Evolutionary conservation across 805 yeast species (phyloP), one percentile per base, ranked within the genome.

Genomic region (Lipomyces spencermartinsiae): DNA sequence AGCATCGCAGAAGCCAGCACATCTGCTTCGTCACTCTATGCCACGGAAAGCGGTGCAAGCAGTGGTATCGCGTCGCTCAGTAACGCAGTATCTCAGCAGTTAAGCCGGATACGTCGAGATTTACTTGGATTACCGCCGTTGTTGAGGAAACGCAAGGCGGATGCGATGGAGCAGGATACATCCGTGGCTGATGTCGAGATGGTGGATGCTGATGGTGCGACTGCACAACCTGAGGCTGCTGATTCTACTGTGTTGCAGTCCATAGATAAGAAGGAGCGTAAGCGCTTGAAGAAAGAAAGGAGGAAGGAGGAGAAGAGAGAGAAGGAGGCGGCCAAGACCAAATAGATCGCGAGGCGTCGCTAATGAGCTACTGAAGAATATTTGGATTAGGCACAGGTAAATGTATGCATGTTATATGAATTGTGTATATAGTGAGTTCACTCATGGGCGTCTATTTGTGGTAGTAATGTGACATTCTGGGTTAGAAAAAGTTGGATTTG

Each of bases 121-220:
- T 84, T 91, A 72, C 82, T 92, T 72, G 97, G 97, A 0, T 83
- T 91, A 66, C 94, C 96, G 9, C 96, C 97, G 1, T 25, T 68
- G 51, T 29, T 59, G 49, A 57, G 72, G 29, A 69, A 70, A 49
- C 71, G 73, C 19, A 68, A 68, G 55, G 29, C 59, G 12, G 68
- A 53, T 1, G 61, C 33, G n/a, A 49, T 43, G 33, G 33, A 37
- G 31, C 22, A 5, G 8, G 37, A 59, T 22, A 34, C 33, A 31
- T 65, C 71, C 19, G 63, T 64, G 12, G 76, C 67, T 22, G 70
- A 59, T 4, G 64, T 46, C 19, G 67, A 65, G 12, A 58, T 29
- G 34, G 59, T 53, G 12, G 73, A 69, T 57, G 53, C 58, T 19
- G 43, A 53, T 8, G 34, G 5, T 25, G 56, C 31, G 22, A 19